Base-by-base conservation (phyloP, 305 asterid species). In the Fraxinus dipetala region DNA sequence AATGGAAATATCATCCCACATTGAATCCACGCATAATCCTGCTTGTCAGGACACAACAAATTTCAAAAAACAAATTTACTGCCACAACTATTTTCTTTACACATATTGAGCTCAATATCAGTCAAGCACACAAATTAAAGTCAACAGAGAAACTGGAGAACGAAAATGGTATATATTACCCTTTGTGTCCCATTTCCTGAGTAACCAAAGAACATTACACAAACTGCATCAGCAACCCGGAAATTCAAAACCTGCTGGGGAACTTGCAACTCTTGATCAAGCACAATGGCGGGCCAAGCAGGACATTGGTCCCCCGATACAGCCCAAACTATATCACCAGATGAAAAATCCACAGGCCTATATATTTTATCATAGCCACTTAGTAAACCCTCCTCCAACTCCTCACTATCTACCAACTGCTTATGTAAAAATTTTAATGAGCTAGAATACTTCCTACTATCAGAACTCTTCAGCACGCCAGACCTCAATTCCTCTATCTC, bases 221-320 rank as follows among this genome's bases (percentile, higher is more conserved):
- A 94, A 84, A 88, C 86, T 14, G 98, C 80, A 32, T 91, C 90
- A 63, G 85, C 75, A 89, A 91, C 85, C 35, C 93, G 91, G 81
- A 86, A 94, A 82, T 88, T 92, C 83, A 87, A 84, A 87, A 96
- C 97, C 83, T 96, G 94, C 77, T 82, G 93, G 1, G 99, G 99
- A 84, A 91, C 92, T 83, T 96, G 99, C 5, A 70, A 30, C 38
- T 86, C 92, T 28, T 93, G 93, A 90, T 94, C 90, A 76, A 96
- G 98, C 77, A 96, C 97, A 73, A 96, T 91, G n/a, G 98, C 98
- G 5, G 99, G 99, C 99, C 99, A 96, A 85, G 98, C 96, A 81
- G 99, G 98, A 59, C 85, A 91, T 34, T 87, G 84, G 80, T 81
- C 93, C 85, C 98, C 97, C 0, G 98, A 89, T 80, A 91, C 87